Percentiles rank a stretch among this genome's conserved stretches.
Conservation (phyloP, 768 basidiomycete genomes). For the Mrakia frigida region DNA sequence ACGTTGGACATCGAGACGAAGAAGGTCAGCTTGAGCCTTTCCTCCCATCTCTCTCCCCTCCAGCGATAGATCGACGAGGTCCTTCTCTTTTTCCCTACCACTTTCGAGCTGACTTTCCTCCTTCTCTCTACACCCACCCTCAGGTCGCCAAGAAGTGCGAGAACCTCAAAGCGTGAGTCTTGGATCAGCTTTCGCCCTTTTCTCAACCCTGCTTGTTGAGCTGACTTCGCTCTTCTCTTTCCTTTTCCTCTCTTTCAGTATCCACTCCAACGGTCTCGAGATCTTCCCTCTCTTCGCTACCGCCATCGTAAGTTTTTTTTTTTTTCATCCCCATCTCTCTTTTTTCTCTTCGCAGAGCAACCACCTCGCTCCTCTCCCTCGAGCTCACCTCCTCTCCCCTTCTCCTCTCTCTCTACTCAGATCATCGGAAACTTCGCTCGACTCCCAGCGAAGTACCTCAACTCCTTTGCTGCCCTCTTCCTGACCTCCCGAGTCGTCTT, state of each 20-base stretch:
- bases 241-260: background rate
- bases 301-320: background rate
- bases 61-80: background rate
- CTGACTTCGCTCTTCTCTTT: background rate
- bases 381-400: background rate
- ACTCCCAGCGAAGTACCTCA: slow-evolving; percentile 30
- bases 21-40: slow-evolving; percentile 8
- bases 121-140: background rate
- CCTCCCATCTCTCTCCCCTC: background rate
- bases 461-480: slow-evolving; percentile 27
- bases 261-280: slow-evolving; percentile 31
- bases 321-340: background rate
- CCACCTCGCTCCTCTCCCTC: background rate
- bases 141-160: slow-evolving; percentile 18
- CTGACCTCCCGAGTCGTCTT: slow-evolving; percentile 18
- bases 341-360: too few species aligned
- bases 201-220: background rate
- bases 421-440: slow-evolving; percentile 32
- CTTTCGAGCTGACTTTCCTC: background rate
- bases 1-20: background rate
- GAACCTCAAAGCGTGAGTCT: background rate
- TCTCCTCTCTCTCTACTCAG: background rate
- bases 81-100: background rate
- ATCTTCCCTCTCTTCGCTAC: slow-evolving; percentile 28
- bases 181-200: too few species aligned